Percentiles rank a stretch among this genome's conserved stretches.
phyloP scores from a whole-genome alignment of 176 grass and related monocot genomes.

The Avena sativa region DNA sequence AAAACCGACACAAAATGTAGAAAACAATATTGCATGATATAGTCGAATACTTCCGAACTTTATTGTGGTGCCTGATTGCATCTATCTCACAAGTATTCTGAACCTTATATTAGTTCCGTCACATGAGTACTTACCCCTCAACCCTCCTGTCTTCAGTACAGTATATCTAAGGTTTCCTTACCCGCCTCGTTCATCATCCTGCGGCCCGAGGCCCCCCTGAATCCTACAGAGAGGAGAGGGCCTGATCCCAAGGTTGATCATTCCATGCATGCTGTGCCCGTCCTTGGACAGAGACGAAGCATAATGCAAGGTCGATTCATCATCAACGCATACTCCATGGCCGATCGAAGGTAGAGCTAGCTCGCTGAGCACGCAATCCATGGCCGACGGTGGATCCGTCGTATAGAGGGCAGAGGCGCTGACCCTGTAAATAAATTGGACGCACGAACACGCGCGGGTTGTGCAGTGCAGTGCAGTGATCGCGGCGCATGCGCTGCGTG shows the following conservation, averaged over 20 bases:
- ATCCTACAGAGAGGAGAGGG: not conserved
- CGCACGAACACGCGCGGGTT: constrained; percentile 8
- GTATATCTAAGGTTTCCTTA: not conserved
- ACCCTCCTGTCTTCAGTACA: constrained; percentile 26
- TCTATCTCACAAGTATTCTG: constrained; percentile 65
- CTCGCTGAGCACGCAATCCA: constrained; percentile 38
- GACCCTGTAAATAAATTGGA: constrained; percentile 44
- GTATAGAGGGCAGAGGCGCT: constrained; percentile 20
- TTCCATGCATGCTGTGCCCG: too few relatives aligned
- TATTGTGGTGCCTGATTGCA: constrained; percentile 44
- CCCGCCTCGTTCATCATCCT: too few relatives aligned
- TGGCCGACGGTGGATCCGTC: constrained; percentile 24
- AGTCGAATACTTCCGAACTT: constrained; percentile 31
- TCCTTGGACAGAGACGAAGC: constrained; percentile 30
- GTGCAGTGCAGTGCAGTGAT: constrained; percentile 21
- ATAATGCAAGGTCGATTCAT: too few relatives aligned
- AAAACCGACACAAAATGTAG: not conserved
- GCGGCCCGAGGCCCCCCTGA: too few relatives aligned
- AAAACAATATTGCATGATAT: not conserved
- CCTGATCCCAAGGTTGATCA: not conserved
- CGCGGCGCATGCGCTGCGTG: not conserved
- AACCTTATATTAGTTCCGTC: constrained; percentile 27
- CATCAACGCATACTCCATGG: too few relatives aligned
- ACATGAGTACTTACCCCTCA: constrained; percentile 41
- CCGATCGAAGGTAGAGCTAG: not conserved